Conservation (phyloP, 176 grass and related monocot genomes). For the Rhynchospora breviuscula region DNA sequence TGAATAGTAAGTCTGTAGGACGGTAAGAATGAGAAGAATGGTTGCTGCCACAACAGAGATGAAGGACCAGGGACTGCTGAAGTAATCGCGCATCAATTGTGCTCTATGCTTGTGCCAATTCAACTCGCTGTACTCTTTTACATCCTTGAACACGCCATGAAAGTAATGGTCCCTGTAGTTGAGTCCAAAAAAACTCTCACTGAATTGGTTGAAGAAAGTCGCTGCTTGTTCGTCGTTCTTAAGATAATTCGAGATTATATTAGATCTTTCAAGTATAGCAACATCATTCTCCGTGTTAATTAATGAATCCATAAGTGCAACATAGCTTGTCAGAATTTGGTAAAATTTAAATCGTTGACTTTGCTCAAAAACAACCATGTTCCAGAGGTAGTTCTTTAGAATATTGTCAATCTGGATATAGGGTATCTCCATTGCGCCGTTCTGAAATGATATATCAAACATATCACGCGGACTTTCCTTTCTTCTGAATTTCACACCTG, state of each 20-base stretch:
- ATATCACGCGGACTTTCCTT: too few species aligned
- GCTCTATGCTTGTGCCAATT: conserved; percentile 3
- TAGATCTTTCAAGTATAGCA: too few species aligned
- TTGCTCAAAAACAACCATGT: too few species aligned
- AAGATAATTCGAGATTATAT: not conserved
- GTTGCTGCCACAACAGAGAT: conserved; percentile 7
- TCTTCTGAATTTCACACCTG: conserved; percentile 1
- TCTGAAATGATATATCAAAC: not conserved
- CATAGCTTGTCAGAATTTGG: conserved; percentile 2
- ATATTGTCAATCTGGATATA: not conserved
- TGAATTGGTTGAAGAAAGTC: not conserved
- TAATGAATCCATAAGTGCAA: conserved; percentile 18
- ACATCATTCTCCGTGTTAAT: too few species aligned
- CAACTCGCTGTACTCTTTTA: not conserved
- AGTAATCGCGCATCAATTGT: conserved; percentile 24
- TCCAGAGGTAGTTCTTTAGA: not conserved
- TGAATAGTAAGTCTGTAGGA: conserved; percentile 19
- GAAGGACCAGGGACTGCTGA: conserved; percentile 28
- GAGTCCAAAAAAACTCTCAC: not conserved
- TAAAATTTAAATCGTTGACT: not conserved
- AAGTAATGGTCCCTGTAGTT: not conserved
- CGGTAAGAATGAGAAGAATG: not conserved
- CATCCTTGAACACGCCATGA: not conserved
- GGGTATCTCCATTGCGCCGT: conserved; percentile 26
- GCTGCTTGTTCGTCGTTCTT: not conserved